These are phyloP conservation scores for Verticillium zaregamsianum DNA, from an alignment of 2,329 filamentous ascomycete genomes.

Conservation along the genomic window DNA sequence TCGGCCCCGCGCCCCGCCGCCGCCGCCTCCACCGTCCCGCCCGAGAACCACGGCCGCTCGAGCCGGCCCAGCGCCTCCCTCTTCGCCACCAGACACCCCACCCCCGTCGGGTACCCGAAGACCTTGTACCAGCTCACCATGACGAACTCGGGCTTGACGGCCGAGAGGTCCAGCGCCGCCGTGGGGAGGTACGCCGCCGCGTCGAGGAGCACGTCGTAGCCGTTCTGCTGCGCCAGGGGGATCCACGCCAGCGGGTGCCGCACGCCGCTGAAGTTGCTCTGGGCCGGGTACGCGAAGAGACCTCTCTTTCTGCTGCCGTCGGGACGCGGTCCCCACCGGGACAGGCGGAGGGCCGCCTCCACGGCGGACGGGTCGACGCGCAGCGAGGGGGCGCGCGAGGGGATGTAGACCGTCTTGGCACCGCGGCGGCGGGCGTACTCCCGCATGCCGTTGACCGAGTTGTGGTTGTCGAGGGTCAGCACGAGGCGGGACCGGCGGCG, in stretches of 20 bases:
- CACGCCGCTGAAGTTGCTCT: conserved; percentile 41
- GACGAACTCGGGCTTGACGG: conserved; percentile 31
- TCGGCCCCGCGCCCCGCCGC: conserved; percentile 18
- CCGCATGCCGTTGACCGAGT: conserved; percentile 34
- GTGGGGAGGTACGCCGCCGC: conserved; percentile 36
- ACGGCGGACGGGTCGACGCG: conserved; percentile 21
- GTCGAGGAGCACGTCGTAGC: conserved; percentile 36
- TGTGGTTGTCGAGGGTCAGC: conserved; percentile 36
- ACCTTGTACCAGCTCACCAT: conserved; percentile 37
- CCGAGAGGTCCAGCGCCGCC: conserved; percentile 25
- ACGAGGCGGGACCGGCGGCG: conserved; percentile 19
- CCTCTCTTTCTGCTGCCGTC: conserved; percentile 16
- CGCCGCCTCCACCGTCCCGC: conserved; percentile 31
- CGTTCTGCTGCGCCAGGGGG: conserved; percentile 25
- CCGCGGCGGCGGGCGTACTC: conserved; percentile 25
- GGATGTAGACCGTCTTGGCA: conserved; percentile 24
- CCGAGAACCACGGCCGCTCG: conserved; percentile 32
- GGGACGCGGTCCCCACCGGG: not conserved
- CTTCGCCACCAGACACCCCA: conserved; percentile 33
- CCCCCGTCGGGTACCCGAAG: conserved; percentile 36
- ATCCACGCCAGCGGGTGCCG: conserved; percentile 35
- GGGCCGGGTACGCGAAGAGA: conserved; percentile 40
- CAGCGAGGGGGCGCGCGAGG: conserved; percentile 20
- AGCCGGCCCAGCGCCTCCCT: conserved; percentile 24
- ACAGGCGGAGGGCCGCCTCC: conserved; percentile 15